Evolutionary conservation across 2,329 filamentous ascomycete species (phyloP).

Genomic region (Bipolaris oryzae): DNA sequence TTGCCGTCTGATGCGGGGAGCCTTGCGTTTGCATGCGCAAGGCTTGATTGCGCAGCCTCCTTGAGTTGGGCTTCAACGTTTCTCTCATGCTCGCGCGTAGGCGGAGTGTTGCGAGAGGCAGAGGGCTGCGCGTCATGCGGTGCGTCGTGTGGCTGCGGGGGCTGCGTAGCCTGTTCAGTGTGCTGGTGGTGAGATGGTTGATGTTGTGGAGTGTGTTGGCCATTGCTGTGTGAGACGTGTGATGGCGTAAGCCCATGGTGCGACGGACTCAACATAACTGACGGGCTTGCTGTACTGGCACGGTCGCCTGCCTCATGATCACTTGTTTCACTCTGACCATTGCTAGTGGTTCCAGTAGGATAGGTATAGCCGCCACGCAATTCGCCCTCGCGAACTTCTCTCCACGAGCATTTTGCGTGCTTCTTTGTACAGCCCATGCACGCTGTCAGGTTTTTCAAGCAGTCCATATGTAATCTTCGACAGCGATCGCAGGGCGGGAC

Average conservation of each 20-base stretch:
- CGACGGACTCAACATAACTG: conserved; percentile 33
- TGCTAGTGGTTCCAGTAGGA: conserved; percentile 30
- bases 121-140: conserved; percentile 27
- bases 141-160: conserved; percentile 13
- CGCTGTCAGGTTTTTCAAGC: conserved; percentile 83
- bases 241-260: conserved; percentile 32
- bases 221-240: conserved; percentile 23
- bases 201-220: conserved; percentile 20
- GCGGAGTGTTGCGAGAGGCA: conserved; percentile 29
- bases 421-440: conserved; percentile 90
- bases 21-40: conserved; percentile 37
- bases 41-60: conserved; percentile 42
- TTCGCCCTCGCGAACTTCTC: conserved; percentile 77
- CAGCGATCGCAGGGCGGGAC: conserved; percentile 86
- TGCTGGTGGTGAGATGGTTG: conserved; percentile 13
- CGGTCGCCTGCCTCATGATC: conserved; percentile 37
- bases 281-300: conserved; percentile 39
- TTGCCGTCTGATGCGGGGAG: conserved; percentile 23
- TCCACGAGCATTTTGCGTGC: conserved; percentile 88
- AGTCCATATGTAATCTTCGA: conserved; percentile 77
- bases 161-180: conserved; percentile 6
- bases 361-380: conserved; percentile 45
- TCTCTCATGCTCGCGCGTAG: conserved; percentile 29
- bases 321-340: conserved; percentile 42
- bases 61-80: conserved; percentile 40